Base-by-base conservation (phyloP, 352 stramenopile genomes). In the Globisporangium viniferum region DNA sequence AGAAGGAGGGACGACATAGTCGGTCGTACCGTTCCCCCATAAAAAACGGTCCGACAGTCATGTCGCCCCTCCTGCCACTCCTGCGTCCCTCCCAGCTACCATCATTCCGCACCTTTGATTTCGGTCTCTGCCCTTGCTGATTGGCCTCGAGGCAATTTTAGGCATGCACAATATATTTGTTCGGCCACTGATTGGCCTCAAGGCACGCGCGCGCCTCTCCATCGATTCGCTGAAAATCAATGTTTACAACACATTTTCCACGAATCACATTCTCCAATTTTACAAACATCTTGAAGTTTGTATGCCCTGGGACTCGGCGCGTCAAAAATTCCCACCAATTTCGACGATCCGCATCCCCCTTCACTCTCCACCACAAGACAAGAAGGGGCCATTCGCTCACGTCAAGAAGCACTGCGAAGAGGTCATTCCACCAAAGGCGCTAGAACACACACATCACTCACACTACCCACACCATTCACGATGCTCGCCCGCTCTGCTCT, bases 401-500 rank as follows among this genome's bases (percentile, higher is more conserved):
- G 4, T 46, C 39, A 46, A 46, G 39, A 46, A 44, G 36, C 36
- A 12, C 36, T 15, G 36, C 36, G 36, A 48, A 49, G 15, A 49
- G 5, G 5, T 49, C 48, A 55, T 55, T 55, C 48, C 14, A 29
- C 27, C 53, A 59, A 31, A 70, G 46, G 41, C 64, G 44, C 54
- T 18, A 20, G 24, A 39, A 46, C 14, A 14, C 10, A 56, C 53
- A 36, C 31, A 9, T 59, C 15, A 59, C 18, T 24, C 29, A 5
- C 29, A 5, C 31, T 27, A 7, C 5, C 1, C 6, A 51, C 48
- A 53, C 4, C 4, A 12, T 60, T 14, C 22, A 77, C 61, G 10
- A 90, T 91, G 83, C 70, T 91, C 69, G 75, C 81, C 39, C 84
- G 84, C 58, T 67, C 76, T 22, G 71, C 70, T 24, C 64, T 91